Percentiles rank a stretch among this genome's conserved stretches.
Conservation (phyloP, 805 yeast genomes). For the Starmerella tilneyi region DNA sequence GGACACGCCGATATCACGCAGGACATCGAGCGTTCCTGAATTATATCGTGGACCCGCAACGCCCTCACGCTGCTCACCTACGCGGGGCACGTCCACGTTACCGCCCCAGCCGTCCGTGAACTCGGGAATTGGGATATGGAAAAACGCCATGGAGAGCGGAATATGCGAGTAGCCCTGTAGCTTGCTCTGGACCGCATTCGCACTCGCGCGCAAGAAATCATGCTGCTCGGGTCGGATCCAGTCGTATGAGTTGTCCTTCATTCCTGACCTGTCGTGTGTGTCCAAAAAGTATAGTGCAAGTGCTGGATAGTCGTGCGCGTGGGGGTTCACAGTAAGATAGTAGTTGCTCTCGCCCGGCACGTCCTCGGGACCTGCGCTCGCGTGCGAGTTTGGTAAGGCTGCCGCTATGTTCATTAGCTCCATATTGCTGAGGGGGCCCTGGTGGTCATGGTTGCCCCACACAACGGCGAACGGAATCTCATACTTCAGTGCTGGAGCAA, state of each 20-base stretch:
- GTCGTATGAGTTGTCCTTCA: constrained; percentile 56
- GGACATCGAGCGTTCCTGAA: constrained; percentile 50
- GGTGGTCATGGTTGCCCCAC: constrained; percentile 92
- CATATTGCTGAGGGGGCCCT: constrained; percentile 54
- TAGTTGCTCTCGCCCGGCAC: constrained; percentile 82
- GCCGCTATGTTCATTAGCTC: constrained; percentile 50
- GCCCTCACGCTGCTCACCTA: constrained; percentile 63
- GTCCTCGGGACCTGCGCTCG: constrained; percentile 52
- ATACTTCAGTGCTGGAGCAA: constrained; percentile 55
- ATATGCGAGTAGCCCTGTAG: constrained; percentile 34
- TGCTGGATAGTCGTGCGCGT: constrained; percentile 32
- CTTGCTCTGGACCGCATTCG: constrained; percentile 28
- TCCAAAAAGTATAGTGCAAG: constrained; percentile 68
- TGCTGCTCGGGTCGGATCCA: constrained; percentile 68
- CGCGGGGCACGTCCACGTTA: constrained; percentile 27
- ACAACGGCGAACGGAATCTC: constrained; percentile 74
- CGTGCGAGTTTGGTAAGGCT: constrained; percentile 57
- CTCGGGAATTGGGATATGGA: constrained; percentile 91
- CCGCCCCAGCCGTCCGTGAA: constrained; percentile 38
- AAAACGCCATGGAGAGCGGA: constrained; percentile 73
- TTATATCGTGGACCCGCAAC: constrained; percentile 69
- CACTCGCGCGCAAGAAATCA: constrained; percentile 40
- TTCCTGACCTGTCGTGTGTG: constrained; percentile 62
- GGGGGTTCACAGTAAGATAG: constrained; percentile 37
- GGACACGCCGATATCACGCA: constrained; percentile 58